Evolutionary conservation across 257 asterid genomes (phyloP), one percentile per base, ranked within the genome.

Genomic region (Fraxinus quadrangulata): DNA sequence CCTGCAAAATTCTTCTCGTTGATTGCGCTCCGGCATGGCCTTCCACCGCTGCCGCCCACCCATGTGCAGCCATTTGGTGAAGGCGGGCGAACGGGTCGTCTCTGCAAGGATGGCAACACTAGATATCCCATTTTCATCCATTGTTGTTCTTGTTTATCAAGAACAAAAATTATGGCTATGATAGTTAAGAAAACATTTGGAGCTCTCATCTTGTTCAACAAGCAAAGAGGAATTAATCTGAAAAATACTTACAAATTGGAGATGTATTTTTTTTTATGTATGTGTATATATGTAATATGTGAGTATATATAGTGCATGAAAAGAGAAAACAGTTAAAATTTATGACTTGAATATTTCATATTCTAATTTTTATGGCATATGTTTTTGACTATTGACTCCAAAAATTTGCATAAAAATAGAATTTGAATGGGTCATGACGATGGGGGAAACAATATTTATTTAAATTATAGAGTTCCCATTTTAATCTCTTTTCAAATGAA

Each of bases 1-100:
- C 84, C 87, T 0, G 88, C 90, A 69, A 84, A 90, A 81, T 87
- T 88, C 72, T 75, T 85, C 69, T 80, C 56, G 68, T 77, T 67
- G 42, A 88, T 34, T 23, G 94, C 16, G 76, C 85, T 65, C 2
- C 75, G 39, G 86, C 93, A 86, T 8, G 89, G 87, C 70, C 69
- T 71, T 12, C 83, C 83, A 0, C 82, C 84, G 23, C 73, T 13
- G 7, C 82, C 51, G 0, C 87, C 80, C 33, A 81, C 51, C 88
- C 87, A 84, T 6, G 90, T 79, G 82, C 86, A 82, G 21, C 83
- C 76, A 63, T 73, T 86, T 16, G 86, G 89, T 7, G 86, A n/a
- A 1, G 92, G 92, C 0, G 88, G 85, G 0, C 81, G 83, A 0
- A 75, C 21, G 2, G 31, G 42, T 9, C 87, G 76, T 54, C 80